Percentiles rank a stretch among this genome's conserved stretches.
phyloP scores from a whole-genome alignment of 257 asterid species.

The Solanum piurae region DNA sequence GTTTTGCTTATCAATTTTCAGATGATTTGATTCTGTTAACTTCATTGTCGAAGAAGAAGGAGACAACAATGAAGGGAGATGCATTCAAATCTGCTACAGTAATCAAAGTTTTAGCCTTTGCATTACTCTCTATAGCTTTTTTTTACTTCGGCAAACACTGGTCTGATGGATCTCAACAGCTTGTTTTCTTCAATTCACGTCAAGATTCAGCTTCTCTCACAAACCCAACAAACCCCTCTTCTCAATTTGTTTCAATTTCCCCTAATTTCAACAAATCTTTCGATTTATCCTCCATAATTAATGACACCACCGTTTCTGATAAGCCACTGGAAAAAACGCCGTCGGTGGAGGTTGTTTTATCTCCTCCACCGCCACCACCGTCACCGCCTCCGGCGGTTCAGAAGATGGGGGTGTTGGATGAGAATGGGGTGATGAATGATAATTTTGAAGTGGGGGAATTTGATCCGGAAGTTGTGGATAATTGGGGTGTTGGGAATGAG shows the following conservation, averaged over 20 bases:
- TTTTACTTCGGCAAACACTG: constrained; percentile 66
- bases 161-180: constrained; percentile 49
- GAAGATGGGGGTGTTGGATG: constrained; percentile 85
- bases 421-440: constrained; percentile 68
- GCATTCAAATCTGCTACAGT: constrained; percentile 39
- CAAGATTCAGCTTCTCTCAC: constrained; percentile 7
- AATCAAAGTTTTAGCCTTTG: constrained; percentile 33
- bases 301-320: constrained; percentile 14
- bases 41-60: background rate
- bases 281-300: constrained; percentile 29
- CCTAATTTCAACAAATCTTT: constrained; percentile 45
- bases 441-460: constrained; percentile 72
- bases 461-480: constrained; percentile 54
- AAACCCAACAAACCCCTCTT: background rate
- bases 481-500: constrained; percentile 42
- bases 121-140: constrained; percentile 42
- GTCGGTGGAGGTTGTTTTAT: background rate
- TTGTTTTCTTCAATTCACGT: constrained; percentile 47
- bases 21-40: background rate
- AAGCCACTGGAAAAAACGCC: constrained; percentile 4
- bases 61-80: constrained; percentile 32
- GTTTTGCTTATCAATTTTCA: background rate
- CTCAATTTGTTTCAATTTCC: constrained; percentile 30
- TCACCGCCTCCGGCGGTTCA: constrained; percentile 43
- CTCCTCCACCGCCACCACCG: constrained; percentile 14